Base-by-base conservation (phyloP, 441 rosid species). In the Monsonia emarginata region DNA sequence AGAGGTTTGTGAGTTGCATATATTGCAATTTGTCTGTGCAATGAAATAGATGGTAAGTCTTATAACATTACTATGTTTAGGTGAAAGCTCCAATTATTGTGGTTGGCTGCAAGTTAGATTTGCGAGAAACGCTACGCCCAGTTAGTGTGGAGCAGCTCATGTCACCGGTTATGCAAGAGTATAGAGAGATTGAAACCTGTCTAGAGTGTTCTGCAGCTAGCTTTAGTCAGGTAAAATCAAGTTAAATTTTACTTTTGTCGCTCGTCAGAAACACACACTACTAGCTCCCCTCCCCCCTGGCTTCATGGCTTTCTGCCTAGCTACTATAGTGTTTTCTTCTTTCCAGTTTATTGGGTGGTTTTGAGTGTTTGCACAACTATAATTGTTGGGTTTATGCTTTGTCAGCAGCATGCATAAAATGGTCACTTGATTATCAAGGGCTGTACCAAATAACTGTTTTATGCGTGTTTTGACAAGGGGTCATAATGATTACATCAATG, bases 151-250 rank as follows among this genome's bases (percentile, higher is more conserved):
- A 88, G 76, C 81, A 82, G 52, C 74, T 83, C 52, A 88, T 88
- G 94, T 77, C 87, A 44, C 94, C 90, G 3, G 80, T 88, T 68
- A 88, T 85, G 94, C 86, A 88, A 66, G 78, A 80, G 72, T 88
- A 82, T 74, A 75, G 87, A 82, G 90, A 88, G 83, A 88, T 85
- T 4, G 90, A 88, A 77, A 88, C 94, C 32, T 85, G 89, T 70
- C 79, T 88, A 31, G 94, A 88, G 72, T 88, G 94, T 75, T 88
- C 94, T 44, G 88, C 90, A 0, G 70, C 79, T 65, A 84, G 77
- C 13, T 80, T 74, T 65, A 80, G 83, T 69, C 94, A 88, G 90
- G 94, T 84, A 52, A 42, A 18, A 24, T 26, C 32, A 27, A 52
- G 34, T 42, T 34, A 25, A 40, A 10, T 32, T 31, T 30, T 27